Evolutionary conservation across 306 rosid genomes (phyloP).

Genomic region (Trifolium pratense): DNA sequence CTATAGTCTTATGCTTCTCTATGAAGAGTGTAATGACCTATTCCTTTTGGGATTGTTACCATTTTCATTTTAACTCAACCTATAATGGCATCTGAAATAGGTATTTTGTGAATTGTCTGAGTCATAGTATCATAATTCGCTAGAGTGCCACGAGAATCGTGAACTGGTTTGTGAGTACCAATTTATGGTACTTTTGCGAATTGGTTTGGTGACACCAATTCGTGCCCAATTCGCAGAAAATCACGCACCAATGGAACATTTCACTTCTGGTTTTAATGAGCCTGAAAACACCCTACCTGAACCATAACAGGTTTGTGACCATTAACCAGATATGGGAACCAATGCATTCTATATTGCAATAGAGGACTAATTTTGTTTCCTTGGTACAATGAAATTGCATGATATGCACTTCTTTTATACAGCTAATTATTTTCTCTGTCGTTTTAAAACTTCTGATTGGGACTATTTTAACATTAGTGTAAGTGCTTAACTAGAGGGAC

Average conservation of each 20-base stretch:
- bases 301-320: background rate
- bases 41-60: background rate
- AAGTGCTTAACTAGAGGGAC: background rate
- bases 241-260: background rate
- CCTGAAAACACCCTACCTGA: background rate
- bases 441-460: background rate
- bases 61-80: background rate
- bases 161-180: background rate
- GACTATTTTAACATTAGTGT: background rate
- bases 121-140: background rate
- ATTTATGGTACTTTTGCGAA: background rate
- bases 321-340: too few relatives aligned
- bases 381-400: too few relatives aligned
- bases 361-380: background rate
- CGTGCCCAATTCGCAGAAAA: background rate
- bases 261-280: background rate
- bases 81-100: background rate
- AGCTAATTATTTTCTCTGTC: background rate
- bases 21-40: background rate
- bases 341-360: too few relatives aligned
- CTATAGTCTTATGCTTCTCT: background rate
- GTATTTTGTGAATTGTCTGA: background rate
- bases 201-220: background rate
- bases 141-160: background rate
- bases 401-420: too few relatives aligned